Evolutionary conservation across 139 green algal species (phyloP).

Genomic region (Chlorokybus atmophyticus): DNA sequence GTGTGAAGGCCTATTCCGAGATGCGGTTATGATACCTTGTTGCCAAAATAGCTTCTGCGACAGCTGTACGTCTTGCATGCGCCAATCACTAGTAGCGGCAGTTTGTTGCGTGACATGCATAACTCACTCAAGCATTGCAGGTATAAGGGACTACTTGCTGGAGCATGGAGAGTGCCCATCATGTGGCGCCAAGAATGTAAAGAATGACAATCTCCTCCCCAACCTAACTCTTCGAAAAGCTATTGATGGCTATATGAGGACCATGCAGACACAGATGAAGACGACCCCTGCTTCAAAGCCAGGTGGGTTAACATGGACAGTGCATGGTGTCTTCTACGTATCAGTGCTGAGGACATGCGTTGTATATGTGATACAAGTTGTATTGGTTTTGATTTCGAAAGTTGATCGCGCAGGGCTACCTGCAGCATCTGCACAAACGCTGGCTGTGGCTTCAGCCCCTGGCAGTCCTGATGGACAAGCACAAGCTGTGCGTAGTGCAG

Average conservation of each 20-base stretch:
- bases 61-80: constrained; percentile 16
- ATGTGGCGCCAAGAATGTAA: constrained; percentile 15
- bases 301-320: too few relatives aligned
- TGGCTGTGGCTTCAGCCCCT: too few relatives aligned
- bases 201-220: constrained; percentile 29
- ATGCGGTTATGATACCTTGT: constrained; percentile 35
- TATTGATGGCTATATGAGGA: constrained; percentile 23
- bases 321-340: too few relatives aligned
- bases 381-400: too few relatives aligned
- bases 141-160: constrained; percentile 25
- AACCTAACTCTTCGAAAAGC: constrained; percentile 30
- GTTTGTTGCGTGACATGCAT: background rate
- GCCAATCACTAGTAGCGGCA: background rate
- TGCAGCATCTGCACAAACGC: too few relatives aligned
- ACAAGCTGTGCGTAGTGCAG: too few relatives aligned
- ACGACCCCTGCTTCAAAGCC: too few relatives aligned
- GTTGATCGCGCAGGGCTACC: too few relatives aligned
- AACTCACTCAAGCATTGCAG: background rate
- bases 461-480: too few relatives aligned
- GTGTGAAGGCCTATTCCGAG: constrained; percentile 23
- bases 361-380: too few relatives aligned
- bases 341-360: too few relatives aligned
- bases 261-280: too few relatives aligned
- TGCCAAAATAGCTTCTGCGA: constrained; percentile 34
- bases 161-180: constrained; percentile 26